Conservation (phyloP, 345 rosid species). For the Hirschfeldia incana region DNA sequence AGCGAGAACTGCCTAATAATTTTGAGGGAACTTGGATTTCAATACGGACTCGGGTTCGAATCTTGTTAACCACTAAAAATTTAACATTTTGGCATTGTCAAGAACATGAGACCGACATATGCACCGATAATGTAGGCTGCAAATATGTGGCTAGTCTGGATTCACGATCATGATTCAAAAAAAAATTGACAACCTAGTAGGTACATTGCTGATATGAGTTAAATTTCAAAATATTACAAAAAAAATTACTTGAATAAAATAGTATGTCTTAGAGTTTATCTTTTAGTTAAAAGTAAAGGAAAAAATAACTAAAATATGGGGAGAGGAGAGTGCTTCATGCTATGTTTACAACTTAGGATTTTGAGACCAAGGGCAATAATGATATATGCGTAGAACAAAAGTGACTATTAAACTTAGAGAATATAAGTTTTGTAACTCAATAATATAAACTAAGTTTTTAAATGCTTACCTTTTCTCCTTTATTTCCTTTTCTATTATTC, state of each 20-base stretch:
- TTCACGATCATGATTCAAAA: too few relatives aligned
- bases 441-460: background rate
- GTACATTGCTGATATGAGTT: background rate
- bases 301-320: slow-evolving; percentile 15
- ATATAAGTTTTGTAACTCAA: background rate
- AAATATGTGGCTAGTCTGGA: too few relatives aligned
- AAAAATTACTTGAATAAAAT: background rate
- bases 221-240: background rate
- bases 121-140: too few relatives aligned
- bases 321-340: slow-evolving; percentile 27
- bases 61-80: too few relatives aligned
- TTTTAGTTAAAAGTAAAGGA: slow-evolving; percentile 33
- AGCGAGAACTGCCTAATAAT: too few relatives aligned
- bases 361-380: slow-evolving; percentile 44
- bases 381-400: slow-evolving; percentile 47
- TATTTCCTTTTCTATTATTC: background rate
- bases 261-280: background rate
- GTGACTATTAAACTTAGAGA: slow-evolving; percentile 23
- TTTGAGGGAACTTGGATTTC: too few relatives aligned
- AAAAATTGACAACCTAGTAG: background rate
- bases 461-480: background rate
- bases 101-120: too few relatives aligned
- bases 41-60: too few relatives aligned
- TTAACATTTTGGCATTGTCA: too few relatives aligned
- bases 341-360: slow-evolving; percentile 48